A percentile compares a stretch with the other conserved stretches of the same genome.
These are phyloP conservation scores for Annulohypoxylon stygium DNA, from an alignment of 495 filamentous ascomycete genomes.

Conservation along the genomic window DNA sequence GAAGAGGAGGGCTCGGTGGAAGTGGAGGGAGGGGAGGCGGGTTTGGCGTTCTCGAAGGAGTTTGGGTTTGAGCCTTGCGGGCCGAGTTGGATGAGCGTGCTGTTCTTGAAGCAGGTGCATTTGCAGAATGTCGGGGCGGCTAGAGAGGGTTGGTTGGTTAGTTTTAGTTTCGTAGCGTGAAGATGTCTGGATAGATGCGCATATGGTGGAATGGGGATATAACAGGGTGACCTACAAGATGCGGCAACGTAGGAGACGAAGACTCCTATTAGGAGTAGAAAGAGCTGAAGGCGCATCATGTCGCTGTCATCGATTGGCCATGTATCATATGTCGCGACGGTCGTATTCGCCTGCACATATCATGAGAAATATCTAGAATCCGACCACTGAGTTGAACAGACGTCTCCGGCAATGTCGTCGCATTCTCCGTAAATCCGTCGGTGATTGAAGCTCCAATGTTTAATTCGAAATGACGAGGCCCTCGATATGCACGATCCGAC, in stretches of 20 bases:
- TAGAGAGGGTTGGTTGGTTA: constrained; percentile 26
- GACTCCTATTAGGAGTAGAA: constrained; percentile 52
- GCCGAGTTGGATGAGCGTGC: constrained; percentile 85
- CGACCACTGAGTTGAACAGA: neutral
- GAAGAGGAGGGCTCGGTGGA: neutral
- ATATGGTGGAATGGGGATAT: constrained; percentile 28
- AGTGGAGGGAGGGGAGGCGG: neutral
- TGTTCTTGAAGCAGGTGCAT: constrained; percentile 94
- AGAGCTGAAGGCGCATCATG: constrained; percentile 54
- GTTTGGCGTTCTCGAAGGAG: constrained; percentile 47
- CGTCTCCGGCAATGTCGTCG: neutral
- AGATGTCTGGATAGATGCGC: neutral
- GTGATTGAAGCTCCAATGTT: constrained; percentile 10
- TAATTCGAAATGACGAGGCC: constrained; percentile 7
- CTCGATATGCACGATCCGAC: neutral
- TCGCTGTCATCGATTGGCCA: constrained; percentile 12
- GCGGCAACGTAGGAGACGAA: constrained; percentile 50
- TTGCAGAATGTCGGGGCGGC: constrained; percentile 91
- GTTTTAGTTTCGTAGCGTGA: neutral
- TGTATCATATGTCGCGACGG: constrained; percentile 26
- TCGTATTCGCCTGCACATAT: neutral
- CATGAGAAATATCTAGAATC: neutral
- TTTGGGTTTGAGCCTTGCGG: constrained; percentile 51
- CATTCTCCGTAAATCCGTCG: neutral
- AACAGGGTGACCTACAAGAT: constrained; percentile 53